Evolutionary conservation across 1,139 yeast genomes (phyloP).

Genomic region (Suhomyces yuchorum): DNA sequence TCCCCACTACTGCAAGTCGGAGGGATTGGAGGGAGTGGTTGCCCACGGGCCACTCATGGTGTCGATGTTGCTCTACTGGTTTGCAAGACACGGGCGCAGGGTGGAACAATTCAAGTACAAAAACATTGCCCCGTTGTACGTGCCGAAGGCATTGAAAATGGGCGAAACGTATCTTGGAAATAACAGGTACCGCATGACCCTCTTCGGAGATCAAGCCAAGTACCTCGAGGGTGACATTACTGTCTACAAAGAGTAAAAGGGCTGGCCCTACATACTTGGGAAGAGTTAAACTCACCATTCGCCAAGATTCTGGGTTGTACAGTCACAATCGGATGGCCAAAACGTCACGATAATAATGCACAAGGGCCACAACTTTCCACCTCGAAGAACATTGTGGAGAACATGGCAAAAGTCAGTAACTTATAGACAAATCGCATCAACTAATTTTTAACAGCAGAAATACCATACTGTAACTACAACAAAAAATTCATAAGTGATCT

Average conservation of each 20-base stretch:
- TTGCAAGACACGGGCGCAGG: slow-evolving; percentile 23
- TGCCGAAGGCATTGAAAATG: slow-evolving; percentile 15
- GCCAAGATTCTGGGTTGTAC: too few species aligned
- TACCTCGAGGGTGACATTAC: slow-evolving; percentile 4
- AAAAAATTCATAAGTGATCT: not conserved
- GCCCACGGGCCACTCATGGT: slow-evolving; percentile 85
- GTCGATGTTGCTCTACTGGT: slow-evolving; percentile 58
- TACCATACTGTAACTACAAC: too few species aligned
- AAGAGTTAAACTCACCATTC: not conserved
- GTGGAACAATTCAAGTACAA: slow-evolving; percentile 45
- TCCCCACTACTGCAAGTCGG: slow-evolving; percentile 53
- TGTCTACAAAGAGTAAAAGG: not conserved
- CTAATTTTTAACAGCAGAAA: too few species aligned
- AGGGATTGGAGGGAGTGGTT: slow-evolving; percentile 61
- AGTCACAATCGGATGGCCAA: too few species aligned
- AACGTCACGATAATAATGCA: too few species aligned
- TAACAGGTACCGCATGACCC: not conserved
- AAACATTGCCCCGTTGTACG: slow-evolving; percentile 52
- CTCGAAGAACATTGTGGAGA: too few species aligned
- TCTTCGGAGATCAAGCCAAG: not conserved
- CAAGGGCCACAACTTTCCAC: too few species aligned
- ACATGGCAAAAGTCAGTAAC: too few species aligned
- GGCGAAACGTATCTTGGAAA: not conserved
- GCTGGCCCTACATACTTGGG: not conserved
- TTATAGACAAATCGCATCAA: too few species aligned